Conservation (phyloP, 805 yeast species). For the Saturnispora silvae region DNA sequence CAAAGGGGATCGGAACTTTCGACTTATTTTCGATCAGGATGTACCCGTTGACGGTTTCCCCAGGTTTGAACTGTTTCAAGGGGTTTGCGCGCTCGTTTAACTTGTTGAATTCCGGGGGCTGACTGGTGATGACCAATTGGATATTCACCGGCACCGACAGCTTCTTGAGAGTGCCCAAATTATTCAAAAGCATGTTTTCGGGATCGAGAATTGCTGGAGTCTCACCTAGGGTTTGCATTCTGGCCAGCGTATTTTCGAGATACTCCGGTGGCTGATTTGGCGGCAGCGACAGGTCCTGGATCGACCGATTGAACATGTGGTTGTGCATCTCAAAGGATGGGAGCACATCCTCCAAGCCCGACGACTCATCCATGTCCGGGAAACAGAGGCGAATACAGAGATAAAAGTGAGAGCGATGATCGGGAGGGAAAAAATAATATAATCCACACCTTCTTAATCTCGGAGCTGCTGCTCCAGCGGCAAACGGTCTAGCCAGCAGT, state of each 20-base stretch:
- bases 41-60: conserved; percentile 58
- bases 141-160: conserved; percentile 19
- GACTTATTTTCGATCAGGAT: conserved; percentile 33
- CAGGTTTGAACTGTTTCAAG: conserved; percentile 49
- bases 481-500: too few relatives aligned
- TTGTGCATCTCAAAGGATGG: conserved; percentile 68
- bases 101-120: conserved; percentile 25
- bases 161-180: conserved; percentile 17
- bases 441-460: too few relatives aligned
- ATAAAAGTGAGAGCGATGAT: too few relatives aligned
- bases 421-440: too few relatives aligned
- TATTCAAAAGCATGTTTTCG: conserved; percentile 17
- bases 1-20: conserved; percentile 38
- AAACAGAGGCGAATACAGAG: too few relatives aligned
- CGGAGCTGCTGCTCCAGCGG: too few relatives aligned
- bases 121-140: conserved; percentile 30
- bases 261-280: conserved; percentile 19
- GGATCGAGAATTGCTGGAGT: conserved; percentile 2
- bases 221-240: background rate
- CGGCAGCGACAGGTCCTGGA: conserved; percentile 12
- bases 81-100: conserved; percentile 22
- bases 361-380: background rate
- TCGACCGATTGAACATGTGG: conserved; percentile 21
- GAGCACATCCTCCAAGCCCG: conserved; percentile 35
- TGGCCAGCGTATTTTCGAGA: conserved; percentile 2